Conservation (phyloP, 768 basidiomycete genomes). For the Obba rivulosa region DNA sequence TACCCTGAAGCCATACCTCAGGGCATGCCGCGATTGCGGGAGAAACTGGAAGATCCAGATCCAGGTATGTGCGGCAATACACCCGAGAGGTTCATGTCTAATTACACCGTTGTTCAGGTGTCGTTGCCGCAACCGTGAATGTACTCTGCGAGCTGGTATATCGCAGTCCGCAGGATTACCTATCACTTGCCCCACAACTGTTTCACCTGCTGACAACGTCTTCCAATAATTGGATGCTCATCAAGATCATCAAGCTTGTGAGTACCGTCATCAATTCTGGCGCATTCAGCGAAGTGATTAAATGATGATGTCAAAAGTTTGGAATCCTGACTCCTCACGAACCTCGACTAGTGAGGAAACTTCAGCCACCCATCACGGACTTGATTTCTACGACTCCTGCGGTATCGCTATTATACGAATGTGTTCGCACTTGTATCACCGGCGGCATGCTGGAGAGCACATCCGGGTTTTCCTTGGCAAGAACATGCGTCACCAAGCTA, state of each 20-base stretch:
- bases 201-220: slow-evolving; percentile 92
- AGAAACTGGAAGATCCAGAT: slow-evolving; percentile 77
- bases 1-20: slow-evolving; percentile 74
- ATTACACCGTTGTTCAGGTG: slow-evolving; percentile 43
- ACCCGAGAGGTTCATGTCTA: background rate
- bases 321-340: slow-evolving; percentile 89
- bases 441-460: slow-evolving; percentile 89
- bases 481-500: slow-evolving; percentile 88
- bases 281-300: slow-evolving; percentile 1
- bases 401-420: slow-evolving; percentile 95
- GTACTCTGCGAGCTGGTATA: slow-evolving; percentile 90
- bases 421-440: slow-evolving; percentile 96
- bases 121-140: slow-evolving; percentile 91
- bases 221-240: slow-evolving; percentile 99
- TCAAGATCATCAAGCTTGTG: slow-evolving; percentile 96
- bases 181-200: slow-evolving; percentile 84
- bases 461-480: slow-evolving; percentile 74
- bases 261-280: slow-evolving; percentile 15
- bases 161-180: slow-evolving; percentile 71
- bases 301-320: slow-evolving; percentile 50
- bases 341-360: slow-evolving; percentile 89
- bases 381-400: slow-evolving; percentile 94
- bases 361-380: slow-evolving; percentile 90
- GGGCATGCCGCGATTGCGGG: slow-evolving; percentile 66
- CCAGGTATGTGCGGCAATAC: slow-evolving; percentile 38